Evolutionary conservation across 225 moss, liverwort and hornwort genomes (phyloP).

Genomic region (Thuidium tamariscinum): DNA sequence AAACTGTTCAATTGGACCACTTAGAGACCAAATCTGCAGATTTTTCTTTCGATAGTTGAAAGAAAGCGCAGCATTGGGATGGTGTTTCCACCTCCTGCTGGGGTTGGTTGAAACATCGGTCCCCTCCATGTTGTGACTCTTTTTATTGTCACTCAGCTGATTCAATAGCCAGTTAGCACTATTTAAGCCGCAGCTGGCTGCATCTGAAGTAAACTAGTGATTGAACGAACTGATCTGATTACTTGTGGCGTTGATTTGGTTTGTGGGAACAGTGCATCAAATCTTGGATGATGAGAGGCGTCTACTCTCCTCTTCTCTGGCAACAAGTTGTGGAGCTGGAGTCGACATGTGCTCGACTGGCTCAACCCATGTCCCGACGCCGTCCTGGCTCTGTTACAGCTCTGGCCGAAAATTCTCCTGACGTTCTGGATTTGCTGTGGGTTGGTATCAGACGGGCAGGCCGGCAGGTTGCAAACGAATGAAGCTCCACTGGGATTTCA

Average conservation of each 20-base stretch:
- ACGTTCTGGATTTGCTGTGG: conserved; percentile 3
- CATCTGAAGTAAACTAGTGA: background rate
- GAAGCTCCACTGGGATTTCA: background rate
- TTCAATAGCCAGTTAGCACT: background rate
- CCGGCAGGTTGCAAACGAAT: background rate
- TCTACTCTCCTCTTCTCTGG: background rate
- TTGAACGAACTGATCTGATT: background rate
- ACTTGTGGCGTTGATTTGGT: background rate
- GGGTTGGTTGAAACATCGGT: background rate
- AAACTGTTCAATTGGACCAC: background rate
- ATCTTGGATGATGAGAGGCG: conserved; percentile 13
- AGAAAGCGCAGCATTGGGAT: background rate
- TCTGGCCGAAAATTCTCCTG: conserved; percentile 1
- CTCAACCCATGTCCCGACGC: background rate
- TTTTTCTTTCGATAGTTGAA: background rate
- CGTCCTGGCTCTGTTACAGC: background rate
- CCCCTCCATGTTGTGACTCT: background rate
- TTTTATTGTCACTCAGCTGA: background rate
- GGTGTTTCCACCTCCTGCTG: background rate
- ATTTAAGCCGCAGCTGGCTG: background rate
- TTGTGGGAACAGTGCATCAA: conserved; percentile 3
- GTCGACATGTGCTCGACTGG: background rate
- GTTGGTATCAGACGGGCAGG: background rate
- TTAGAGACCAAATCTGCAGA: background rate
- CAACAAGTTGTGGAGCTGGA: background rate